Conservation (phyloP, 2,329 filamentous ascomycete genomes). For the Apiospora pterosperma region DNA sequence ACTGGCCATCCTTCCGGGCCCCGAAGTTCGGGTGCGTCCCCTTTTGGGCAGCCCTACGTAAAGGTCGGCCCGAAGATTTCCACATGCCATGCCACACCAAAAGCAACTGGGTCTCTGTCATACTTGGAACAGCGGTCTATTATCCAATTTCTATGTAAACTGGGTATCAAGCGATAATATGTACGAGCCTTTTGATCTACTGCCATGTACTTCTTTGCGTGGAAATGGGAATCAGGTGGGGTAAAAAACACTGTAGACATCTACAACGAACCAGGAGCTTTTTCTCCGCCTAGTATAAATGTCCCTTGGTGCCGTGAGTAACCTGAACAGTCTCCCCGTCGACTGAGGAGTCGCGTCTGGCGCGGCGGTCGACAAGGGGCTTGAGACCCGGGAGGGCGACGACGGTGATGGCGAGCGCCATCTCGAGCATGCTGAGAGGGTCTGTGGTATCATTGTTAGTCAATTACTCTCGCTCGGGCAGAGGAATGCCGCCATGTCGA, state of each 20-base stretch:
- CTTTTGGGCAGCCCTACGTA: neutral
- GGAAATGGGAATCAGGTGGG: neutral
- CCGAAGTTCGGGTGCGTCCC: neutral
- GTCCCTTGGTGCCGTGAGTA: neutral
- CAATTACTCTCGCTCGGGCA: neutral
- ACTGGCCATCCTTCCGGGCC: neutral
- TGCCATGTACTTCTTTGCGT: neutral
- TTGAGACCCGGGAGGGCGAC: conserved; percentile 20
- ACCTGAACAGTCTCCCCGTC: neutral
- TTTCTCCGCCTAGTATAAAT: neutral
- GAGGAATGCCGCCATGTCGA: neutral
- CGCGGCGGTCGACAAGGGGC: conserved; percentile 12
- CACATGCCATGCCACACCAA: neutral
- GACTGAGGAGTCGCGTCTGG: neutral
- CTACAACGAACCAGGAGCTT: neutral
- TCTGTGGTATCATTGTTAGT: conserved; percentile 8
- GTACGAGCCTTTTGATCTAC: neutral
- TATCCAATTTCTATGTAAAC: neutral
- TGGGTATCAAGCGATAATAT: neutral
- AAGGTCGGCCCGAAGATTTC: neutral
- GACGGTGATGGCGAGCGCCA: conserved; percentile 19
- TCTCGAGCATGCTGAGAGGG: conserved; percentile 18
- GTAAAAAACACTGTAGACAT: neutral
- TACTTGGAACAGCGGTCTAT: neutral
- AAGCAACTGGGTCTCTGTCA: neutral